These are phyloP conservation scores for Sanghuangporus weigelae DNA, from an alignment of 1,284 basidiomycete genomes.

Conservation along the genomic window DNA sequence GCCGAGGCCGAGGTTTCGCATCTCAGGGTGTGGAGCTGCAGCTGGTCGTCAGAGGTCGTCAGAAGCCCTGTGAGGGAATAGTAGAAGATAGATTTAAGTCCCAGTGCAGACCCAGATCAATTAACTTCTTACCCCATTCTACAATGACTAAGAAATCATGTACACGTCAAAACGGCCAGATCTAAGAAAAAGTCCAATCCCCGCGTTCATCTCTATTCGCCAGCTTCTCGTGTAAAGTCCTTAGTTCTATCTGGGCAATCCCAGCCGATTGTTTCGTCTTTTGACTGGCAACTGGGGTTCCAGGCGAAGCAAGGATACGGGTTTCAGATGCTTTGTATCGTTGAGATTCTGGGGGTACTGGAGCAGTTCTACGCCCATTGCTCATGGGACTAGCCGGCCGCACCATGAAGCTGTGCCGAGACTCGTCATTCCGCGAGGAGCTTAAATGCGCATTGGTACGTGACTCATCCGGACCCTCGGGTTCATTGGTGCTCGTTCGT, in stretches of 20 bases:
- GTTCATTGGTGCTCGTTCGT: conserved; percentile 2
- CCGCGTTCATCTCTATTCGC: neutral
- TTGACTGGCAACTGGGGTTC: neutral
- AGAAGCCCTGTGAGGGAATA: neutral
- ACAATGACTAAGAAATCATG: neutral
- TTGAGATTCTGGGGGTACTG: conserved; percentile 24
- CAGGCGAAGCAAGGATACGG: neutral
- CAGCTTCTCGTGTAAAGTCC: neutral
- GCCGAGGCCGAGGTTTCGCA: too few relatives aligned
- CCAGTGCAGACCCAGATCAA: neutral
- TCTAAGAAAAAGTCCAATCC: neutral
- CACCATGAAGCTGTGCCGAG: neutral
- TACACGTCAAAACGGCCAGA: neutral
- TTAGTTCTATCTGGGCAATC: neutral
- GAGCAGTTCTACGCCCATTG: conserved; percentile 21
- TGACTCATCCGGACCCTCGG: conserved; percentile 3
- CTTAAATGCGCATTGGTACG: conserved; percentile 18
- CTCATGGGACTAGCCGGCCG: conserved; percentile 6
- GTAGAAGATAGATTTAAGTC: neutral
- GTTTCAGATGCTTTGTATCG: neutral
- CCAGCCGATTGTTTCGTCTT: neutral
- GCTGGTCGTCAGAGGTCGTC: neutral
- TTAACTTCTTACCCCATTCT: neutral
- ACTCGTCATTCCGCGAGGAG: conserved; percentile 4
- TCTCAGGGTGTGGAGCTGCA: too few relatives aligned